These are phyloP conservation scores for Alternaria sp. DNA, from an alignment of 2,329 filamentous ascomycete genomes.

Conservation along the genomic window DNA sequence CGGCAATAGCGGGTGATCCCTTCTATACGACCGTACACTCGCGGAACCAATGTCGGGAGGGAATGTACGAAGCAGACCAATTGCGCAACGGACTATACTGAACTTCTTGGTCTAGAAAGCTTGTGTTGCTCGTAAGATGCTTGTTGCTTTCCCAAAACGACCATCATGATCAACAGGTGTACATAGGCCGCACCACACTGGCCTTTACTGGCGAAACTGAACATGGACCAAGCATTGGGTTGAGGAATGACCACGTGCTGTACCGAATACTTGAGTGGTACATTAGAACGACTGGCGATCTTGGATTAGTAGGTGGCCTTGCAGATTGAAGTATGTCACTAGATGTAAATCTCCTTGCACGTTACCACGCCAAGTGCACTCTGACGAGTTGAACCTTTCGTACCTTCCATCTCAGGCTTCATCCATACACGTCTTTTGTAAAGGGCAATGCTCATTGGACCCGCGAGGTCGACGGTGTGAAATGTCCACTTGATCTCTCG, in stretches of 20 bases:
- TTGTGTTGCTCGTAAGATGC: no score
- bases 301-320: not conserved
- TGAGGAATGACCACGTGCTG: not conserved
- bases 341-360: not conserved
- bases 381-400: not conserved
- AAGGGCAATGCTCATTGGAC: not conserved
- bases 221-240: no score
- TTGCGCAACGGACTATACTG: not conserved
- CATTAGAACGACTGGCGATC: not conserved
- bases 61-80: fast-evolving
- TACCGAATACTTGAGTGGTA: not conserved
- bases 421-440: not conserved
- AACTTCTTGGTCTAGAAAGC: no score
- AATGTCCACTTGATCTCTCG: not conserved
- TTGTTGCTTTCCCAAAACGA: no score
- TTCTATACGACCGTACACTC: not conserved
- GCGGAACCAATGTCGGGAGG: not conserved
- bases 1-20: not conserved
- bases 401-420: not conserved
- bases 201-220: no score
- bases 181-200: no score
- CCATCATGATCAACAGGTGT: no score
- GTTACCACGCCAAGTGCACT: not conserved
- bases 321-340: not conserved
- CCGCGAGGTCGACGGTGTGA: not conserved